These are phyloP conservation scores for Colletotrichum echinochloae DNA, from an alignment of 2,329 filamentous ascomycete species.

Conservation along the genomic window DNA sequence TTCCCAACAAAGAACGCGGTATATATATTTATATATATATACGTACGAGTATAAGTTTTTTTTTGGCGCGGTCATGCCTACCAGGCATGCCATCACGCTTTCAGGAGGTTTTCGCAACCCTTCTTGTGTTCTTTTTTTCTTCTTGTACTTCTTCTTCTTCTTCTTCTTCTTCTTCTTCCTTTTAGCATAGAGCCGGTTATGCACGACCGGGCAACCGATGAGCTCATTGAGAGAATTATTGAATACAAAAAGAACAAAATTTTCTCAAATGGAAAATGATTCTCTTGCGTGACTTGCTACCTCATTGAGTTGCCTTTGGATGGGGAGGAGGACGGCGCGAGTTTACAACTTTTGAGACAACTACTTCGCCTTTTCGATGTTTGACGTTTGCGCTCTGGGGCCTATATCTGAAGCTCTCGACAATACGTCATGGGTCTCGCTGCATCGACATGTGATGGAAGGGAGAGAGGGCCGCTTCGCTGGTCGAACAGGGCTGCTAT, in stretches of 20 bases:
- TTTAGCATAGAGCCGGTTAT: background rate
- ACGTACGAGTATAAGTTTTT: constrained; percentile 15
- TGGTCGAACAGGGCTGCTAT: background rate
- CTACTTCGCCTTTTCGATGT: background rate
- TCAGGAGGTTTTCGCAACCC: background rate
- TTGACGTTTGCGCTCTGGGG: background rate
- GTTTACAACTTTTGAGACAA: background rate
- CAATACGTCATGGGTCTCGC: background rate
- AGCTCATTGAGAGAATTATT: background rate
- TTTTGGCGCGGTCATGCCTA: background rate
- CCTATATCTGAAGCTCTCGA: background rate
- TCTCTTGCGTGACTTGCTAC: background rate
- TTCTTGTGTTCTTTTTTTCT: background rate
- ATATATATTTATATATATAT: constrained; percentile 17
- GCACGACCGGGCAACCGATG: background rate
- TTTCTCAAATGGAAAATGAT: too few relatives aligned
- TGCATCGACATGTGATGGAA: background rate
- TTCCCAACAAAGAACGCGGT: background rate
- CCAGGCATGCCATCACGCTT: background rate
- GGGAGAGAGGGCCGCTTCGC: background rate
- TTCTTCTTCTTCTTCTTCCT: background rate
- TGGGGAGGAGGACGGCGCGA: background rate
- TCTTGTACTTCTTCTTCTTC: background rate
- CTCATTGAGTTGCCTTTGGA: background rate
- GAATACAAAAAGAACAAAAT: background rate